A percentile compares a stretch with the other conserved stretches of the same genome.
Evolutionary conservation across 1,284 basidiomycete species (phyloP).

Genomic region (Sporisorium iseilematis-ciliati): DNA sequence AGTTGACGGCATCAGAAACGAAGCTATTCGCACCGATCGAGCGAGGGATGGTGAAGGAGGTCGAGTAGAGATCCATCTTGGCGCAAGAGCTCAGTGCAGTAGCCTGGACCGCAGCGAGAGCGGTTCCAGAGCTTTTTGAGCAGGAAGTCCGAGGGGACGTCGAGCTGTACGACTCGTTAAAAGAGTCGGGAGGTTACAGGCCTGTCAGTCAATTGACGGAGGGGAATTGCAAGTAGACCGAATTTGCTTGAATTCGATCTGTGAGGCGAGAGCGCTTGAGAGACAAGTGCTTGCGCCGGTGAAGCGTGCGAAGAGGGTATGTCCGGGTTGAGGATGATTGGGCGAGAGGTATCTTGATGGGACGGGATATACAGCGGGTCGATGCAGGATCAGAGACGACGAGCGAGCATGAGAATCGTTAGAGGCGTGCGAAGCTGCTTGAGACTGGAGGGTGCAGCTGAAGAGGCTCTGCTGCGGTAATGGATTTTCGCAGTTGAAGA

Average conservation of each 20-base stretch:
- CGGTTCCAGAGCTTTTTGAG: slow-evolving; percentile 21
- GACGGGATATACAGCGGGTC: slow-evolving; percentile 13
- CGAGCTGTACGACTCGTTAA: slow-evolving; percentile 10
- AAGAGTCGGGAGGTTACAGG: neutral
- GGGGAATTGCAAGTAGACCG: neutral
- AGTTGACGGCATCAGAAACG: slow-evolving; percentile 30
- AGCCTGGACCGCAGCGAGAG: slow-evolving; percentile 23
- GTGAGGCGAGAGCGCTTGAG: neutral
- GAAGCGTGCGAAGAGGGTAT: slow-evolving; percentile 11
- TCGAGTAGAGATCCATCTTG: slow-evolving; percentile 63
- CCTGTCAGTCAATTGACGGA: neutral
- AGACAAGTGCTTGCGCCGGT: neutral
- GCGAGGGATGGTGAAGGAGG: slow-evolving; percentile 62
- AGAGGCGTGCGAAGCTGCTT: neutral
- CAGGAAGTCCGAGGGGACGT: slow-evolving; percentile 23
- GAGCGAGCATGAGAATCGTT: slow-evolving; percentile 5
- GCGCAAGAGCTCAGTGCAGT: slow-evolving; percentile 2
- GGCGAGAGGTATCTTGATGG: slow-evolving; percentile 30
- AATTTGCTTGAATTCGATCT: slow-evolving; percentile 5
- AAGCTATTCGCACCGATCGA: slow-evolving; percentile 40
- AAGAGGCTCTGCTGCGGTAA: too few relatives aligned
- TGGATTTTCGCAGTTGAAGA: neutral
- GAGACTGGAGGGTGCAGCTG: too few relatives aligned
- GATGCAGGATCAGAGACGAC: slow-evolving; percentile 13
- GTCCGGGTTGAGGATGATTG: slow-evolving; percentile 5